A percentile compares a stretch with the other conserved stretches of the same genome.
Conservation (phyloP, 2,329 filamentous ascomycete species). For the Diaporthe citriasiana region DNA sequence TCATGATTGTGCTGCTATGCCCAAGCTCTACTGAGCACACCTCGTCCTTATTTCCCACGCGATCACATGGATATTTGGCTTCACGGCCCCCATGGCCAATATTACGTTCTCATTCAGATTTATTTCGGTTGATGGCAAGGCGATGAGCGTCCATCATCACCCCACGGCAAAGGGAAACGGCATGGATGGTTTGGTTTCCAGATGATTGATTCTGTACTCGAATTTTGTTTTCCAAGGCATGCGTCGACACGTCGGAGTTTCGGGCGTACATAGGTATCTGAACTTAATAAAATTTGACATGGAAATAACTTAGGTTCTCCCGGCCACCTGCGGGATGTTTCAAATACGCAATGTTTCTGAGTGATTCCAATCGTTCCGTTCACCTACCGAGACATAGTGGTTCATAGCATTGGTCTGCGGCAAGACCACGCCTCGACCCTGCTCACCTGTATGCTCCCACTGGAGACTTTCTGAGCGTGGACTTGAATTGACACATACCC, state of each 20-base stretch:
- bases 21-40: too few species aligned
- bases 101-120: neutral
- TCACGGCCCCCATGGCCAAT: neutral
- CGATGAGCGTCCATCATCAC: neutral
- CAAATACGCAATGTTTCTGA: too few species aligned
- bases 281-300: conserved; percentile 16
- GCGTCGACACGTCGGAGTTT: conserved; percentile 28
- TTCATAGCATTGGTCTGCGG: neutral
- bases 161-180: neutral
- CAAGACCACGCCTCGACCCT: neutral
- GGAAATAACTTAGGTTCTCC: neutral
- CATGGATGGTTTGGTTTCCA: conserved; percentile 8
- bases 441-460: neutral
- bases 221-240: conserved; percentile 7
- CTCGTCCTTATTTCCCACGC: neutral
- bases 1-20: neutral
- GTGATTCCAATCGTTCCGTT: neutral
- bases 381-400: neutral
- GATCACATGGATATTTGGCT: conserved; percentile 6
- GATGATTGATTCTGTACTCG: conserved; percentile 11
- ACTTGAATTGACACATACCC: neutral
- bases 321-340: neutral
- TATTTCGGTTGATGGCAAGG: neutral
- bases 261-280: conserved; percentile 22
- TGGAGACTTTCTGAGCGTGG: neutral